Conservation (phyloP, 768 basidiomycete species). For the Paxillus rubicundulus region DNA sequence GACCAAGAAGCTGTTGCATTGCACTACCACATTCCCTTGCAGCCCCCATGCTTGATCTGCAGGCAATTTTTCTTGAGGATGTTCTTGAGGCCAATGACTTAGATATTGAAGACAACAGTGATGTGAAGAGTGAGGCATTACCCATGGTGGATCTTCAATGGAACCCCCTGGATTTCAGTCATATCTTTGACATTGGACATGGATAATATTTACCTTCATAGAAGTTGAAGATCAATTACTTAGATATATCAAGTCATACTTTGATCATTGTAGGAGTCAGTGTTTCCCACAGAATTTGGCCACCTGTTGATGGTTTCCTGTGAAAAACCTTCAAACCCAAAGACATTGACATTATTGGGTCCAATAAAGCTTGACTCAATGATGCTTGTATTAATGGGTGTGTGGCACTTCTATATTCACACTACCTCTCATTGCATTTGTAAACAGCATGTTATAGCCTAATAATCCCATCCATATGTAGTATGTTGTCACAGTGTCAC, state of each 20-base stretch:
- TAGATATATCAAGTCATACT: background rate
- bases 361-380: background rate
- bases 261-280: background rate
- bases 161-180: background rate
- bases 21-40: too few species aligned
- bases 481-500: too few species aligned
- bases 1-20: background rate
- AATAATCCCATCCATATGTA: too few species aligned
- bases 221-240: background rate
- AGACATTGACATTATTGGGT: background rate
- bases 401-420: background rate
- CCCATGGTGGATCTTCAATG: background rate
- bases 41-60: background rate
- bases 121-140: background rate
- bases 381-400: conserved; percentile 14
- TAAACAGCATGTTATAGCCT: too few species aligned
- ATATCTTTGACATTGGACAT: background rate
- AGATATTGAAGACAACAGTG: background rate
- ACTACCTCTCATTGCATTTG: background rate
- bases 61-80: background rate
- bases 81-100: background rate
- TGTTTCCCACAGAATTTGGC: background rate
- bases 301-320: background rate
- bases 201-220: background rate
- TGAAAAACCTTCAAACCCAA: conserved; percentile 5